Evolutionary conservation across 306 rosid genomes (phyloP), one percentile per base, ranked within the genome.

Genomic region (Oxytropis ochrocephala): DNA sequence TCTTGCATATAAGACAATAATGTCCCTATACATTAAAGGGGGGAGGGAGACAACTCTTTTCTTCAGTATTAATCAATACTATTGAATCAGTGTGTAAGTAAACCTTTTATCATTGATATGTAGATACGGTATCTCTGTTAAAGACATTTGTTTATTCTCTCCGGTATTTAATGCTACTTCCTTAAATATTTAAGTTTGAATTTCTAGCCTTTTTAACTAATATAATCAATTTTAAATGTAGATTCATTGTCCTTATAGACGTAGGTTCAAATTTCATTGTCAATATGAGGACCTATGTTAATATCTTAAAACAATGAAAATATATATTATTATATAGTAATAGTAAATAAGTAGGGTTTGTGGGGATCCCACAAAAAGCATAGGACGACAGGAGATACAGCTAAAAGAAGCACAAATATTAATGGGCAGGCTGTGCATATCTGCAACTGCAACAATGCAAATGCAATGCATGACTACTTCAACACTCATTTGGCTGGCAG

Each of bases 341-440:
- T 24, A 24, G 3, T 24, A 24, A 24, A 24, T 24, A 24, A 24
- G 29, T 24, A 24, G 29, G 29, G 29, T 24, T 3, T 24, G 29
- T 24, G 66, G 54, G 77, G 83, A 58, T 79, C 86, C 82, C 76
- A 36, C 27, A 50, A 60, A 70, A 56, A 58, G 55, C 60, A 58
- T 46, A 67, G 74, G 44, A 17, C 67, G 52, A 39, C 80, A 85
- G 71, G 44, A 66, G 29, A 60, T 70, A 64, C 91, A 86, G 86
- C 91, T 81, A 81, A 81, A 83, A 67, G 64, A 21, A 67, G 75
- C 79, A 79, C 79, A 75, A 39, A 75, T 57, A 78, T 74, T 72
- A 75, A 78, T 64, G 82, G 81, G 16, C 14, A n/a, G n/a, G n/a
- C n/a, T n/a, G n/a, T n/a, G n/a, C n/a, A n/a, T n/a, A n/a, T 81